phyloP scores from a whole-genome alignment of 139 green algal genomes.

The Astrephomene gubernaculifera region DNA sequence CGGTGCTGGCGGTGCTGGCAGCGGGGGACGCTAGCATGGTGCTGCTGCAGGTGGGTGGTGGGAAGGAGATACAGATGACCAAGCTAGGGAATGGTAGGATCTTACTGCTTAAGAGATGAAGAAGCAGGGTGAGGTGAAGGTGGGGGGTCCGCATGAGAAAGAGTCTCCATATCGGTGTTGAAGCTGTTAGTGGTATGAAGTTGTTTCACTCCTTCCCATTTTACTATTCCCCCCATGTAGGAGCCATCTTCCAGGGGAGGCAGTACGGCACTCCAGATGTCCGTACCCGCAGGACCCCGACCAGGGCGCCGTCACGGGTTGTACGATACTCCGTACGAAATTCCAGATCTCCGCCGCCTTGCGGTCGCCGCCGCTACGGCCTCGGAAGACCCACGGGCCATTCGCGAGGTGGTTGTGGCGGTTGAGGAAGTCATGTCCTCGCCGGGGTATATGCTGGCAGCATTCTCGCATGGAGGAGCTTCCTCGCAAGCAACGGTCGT shows the following conservation, averaged over 20 bases:
- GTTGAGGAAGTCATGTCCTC: conserved; percentile 63
- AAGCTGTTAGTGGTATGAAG: too few relatives aligned
- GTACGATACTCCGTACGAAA: conserved; percentile 4
- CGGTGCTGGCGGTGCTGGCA: background rate
- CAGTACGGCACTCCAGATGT: too few relatives aligned
- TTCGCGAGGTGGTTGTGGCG: conserved; percentile 1
- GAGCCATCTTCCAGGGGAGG: too few relatives aligned
- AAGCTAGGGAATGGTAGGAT: too few relatives aligned
- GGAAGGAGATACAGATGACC: background rate
- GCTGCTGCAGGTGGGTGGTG: conserved; percentile 11
- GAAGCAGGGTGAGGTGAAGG: too few relatives aligned
- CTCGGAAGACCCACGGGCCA: background rate
- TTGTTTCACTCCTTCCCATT: too few relatives aligned
- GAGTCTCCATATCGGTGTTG: too few relatives aligned
- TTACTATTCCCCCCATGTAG: too few relatives aligned
- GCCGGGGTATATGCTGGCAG: conserved; percentile 37
- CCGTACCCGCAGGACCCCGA: background rate
- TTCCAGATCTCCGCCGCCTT: conserved; percentile 48
- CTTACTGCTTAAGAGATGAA: too few relatives aligned
- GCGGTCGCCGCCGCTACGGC: background rate
- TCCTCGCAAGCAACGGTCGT: background rate
- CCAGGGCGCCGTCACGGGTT: background rate
- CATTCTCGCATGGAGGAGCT: background rate
- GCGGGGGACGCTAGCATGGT: conserved; percentile 2
- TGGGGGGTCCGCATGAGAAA: too few relatives aligned